Base-by-base conservation (phyloP, 75 land plant genomes). In the Larix kaempferi region DNA sequence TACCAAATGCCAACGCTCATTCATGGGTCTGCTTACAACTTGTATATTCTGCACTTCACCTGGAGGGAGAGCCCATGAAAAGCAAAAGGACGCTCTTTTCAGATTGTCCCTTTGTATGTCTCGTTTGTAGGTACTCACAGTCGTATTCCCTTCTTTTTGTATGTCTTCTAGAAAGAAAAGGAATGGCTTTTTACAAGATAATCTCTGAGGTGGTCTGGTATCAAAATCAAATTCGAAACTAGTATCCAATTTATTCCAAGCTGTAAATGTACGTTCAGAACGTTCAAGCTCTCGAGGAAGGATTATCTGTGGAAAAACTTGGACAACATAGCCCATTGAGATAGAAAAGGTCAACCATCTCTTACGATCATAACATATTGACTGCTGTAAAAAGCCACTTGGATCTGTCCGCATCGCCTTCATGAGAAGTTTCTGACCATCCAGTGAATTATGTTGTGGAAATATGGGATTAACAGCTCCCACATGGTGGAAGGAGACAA, bases 401-500 rank as follows among this genome's bases (percentile, higher is more conserved):
- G 91, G 87, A 10, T 91, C 87, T 16, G 74, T 59, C 29, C 71
- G 74, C 94, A 91, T 91, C 0, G 95, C 94, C 44, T 76, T 82
- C 11, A 82, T 72, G 62, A 93, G 78, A 49, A 80, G 74, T 55
- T 78, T 74, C 75, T 89, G 41, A 27, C 94, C 85, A 44, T 87
- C 85, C 55, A 91, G 76, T 13, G 85, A 81, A 56, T 71, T 84
- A 71, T 85, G 75, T 17, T 82, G 75, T 8, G 95, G 95, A 66
- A 85, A 93, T n/a, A 91, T 14, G 12, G 89, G 88, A 44, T 84
- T 87, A 8, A 93, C 77, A 10, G 84, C 77, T 79, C 91, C 91
- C 71, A 91, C 67, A 82, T 93, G 95, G 66, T 93, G 95, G 67
- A 93, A 83, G 25, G 95, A 91, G 2, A 93, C 73, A 71, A 93